phyloP scores from a whole-genome alignment of 768 basidiomycete species.

The Lyophyllum semitale region DNA sequence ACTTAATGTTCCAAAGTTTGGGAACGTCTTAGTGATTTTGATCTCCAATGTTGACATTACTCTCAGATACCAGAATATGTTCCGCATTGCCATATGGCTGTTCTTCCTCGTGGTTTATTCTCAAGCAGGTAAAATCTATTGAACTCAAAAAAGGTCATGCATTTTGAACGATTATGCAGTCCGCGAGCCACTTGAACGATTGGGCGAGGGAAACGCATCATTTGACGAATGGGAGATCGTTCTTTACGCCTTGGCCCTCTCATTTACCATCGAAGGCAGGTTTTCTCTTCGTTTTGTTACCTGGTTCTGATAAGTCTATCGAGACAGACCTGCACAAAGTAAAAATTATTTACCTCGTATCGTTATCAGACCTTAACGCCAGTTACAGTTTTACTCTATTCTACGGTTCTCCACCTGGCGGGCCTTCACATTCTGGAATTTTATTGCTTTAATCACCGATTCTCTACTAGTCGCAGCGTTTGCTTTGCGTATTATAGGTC shows the following conservation, averaged over 20 bases:
- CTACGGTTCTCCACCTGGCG: conserved; percentile 77
- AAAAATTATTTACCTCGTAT: background rate
- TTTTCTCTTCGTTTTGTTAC: background rate
- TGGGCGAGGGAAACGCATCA: conserved; percentile 52
- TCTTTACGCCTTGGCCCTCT: conserved; percentile 76
- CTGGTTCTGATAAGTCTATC: background rate
- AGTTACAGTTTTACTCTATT: conserved; percentile 62
- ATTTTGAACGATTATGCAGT: conserved; percentile 41
- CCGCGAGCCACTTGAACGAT: conserved; percentile 72
- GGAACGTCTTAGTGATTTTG: background rate
- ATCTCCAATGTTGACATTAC: background rate
- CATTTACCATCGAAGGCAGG: conserved; percentile 81
- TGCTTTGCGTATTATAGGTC: conserved; percentile 64
- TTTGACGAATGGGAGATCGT: conserved; percentile 81
- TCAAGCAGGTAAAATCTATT: conserved; percentile 64
- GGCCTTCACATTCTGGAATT: conserved; percentile 82
- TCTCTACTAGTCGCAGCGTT: conserved; percentile 74
- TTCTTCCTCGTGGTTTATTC: conserved; percentile 81
- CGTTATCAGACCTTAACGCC: background rate
- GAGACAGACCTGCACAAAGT: conserved; percentile 58
- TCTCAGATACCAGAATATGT: conserved; percentile 79
- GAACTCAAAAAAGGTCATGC: background rate
- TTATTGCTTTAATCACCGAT: conserved; percentile 73
- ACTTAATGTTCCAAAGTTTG: conserved; percentile 75
- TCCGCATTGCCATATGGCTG: conserved; percentile 77